These are phyloP conservation scores for Rhizopogon roseolus DNA, from an alignment of 768 basidiomycete species.

Conservation along the genomic window DNA sequence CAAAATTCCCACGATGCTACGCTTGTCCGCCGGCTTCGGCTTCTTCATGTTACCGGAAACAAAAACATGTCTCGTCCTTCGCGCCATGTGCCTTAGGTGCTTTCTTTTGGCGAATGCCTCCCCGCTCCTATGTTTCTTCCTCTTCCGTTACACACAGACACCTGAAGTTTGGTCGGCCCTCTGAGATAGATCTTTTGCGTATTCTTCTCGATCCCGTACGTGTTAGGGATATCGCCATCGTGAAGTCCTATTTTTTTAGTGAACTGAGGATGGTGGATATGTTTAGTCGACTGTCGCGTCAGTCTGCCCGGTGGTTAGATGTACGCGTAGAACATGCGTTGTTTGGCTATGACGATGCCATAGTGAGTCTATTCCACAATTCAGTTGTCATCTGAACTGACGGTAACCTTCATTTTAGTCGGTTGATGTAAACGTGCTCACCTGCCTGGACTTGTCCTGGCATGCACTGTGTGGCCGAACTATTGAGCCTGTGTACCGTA, in stretches of 20 bases:
- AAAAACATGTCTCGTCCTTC: not conserved
- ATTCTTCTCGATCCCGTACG: not conserved
- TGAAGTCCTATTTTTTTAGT: not conserved
- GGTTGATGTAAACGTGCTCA: constrained; percentile 10
- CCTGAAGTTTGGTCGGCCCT: not conserved
- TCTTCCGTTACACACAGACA: not conserved
- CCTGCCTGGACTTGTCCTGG: constrained; percentile 17
- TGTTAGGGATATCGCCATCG: not conserved
- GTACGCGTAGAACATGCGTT: constrained; percentile 5
- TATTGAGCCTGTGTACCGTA: constrained; percentile 29
- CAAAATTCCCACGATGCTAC: not conserved
- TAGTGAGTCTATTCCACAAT: constrained; percentile 7
- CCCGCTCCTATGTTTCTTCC: not conserved
- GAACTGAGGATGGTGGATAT: not conserved
- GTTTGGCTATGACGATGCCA: constrained; percentile 2
- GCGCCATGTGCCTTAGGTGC: not conserved
- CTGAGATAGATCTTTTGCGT: not conserved
- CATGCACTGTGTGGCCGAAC: constrained; percentile 24
- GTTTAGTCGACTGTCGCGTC: constrained; percentile 10
- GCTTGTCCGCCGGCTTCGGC: constrained; percentile 8
- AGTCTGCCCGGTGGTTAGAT: constrained; percentile 6
- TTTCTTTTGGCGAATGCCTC: not conserved
- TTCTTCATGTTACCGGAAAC: not conserved
- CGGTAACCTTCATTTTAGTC: constrained; percentile 3
- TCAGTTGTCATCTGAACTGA: not conserved